Conservation (phyloP, 1,284 basidiomycete genomes). For the Prillingera fragicola region DNA sequence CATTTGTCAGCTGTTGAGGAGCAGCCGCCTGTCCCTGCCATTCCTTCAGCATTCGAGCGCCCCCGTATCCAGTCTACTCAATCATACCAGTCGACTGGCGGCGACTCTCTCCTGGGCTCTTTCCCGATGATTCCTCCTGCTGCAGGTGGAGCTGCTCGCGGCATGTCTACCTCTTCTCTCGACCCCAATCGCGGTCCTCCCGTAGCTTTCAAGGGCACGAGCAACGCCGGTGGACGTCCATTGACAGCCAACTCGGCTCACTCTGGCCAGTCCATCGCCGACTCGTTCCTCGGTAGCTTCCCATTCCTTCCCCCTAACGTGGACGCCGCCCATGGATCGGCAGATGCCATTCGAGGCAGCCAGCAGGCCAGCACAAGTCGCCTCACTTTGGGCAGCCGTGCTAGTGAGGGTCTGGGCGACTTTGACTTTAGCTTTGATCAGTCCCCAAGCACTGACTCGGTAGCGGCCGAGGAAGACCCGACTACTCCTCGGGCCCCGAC, state of each 20-base stretch:
- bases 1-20: slow-evolving; percentile 3
- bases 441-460: slow-evolving; percentile 4
- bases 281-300: slow-evolving; percentile 42
- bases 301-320: slow-evolving; percentile 40
- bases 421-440: slow-evolving; percentile 40
- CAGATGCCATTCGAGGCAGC: not conserved
- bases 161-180: slow-evolving; percentile 6
- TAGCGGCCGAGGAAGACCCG: slow-evolving; percentile 2
- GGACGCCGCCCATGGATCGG: slow-evolving; percentile 18
- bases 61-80: slow-evolving; percentile 20
- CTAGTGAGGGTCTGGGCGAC: slow-evolving; percentile 35
- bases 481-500: slow-evolving; percentile 4
- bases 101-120: slow-evolving; percentile 38
- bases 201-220: not conserved
- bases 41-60: slow-evolving; percentile 7
- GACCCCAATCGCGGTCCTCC: slow-evolving; percentile 2
- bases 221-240: slow-evolving; percentile 7
- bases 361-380: slow-evolving; percentile 7
- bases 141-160: slow-evolving; percentile 3
- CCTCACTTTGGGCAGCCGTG: slow-evolving; percentile 28
- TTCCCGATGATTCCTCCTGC: slow-evolving; percentile 45
- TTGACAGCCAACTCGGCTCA: slow-evolving; percentile 11
- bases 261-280: slow-evolving; percentile 28
- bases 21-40: slow-evolving; percentile 11
- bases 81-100: slow-evolving; percentile 30